Evolutionary conservation across 148 eudicot species (phyloP).

Genomic region (Persicaria tinctoria): DNA sequence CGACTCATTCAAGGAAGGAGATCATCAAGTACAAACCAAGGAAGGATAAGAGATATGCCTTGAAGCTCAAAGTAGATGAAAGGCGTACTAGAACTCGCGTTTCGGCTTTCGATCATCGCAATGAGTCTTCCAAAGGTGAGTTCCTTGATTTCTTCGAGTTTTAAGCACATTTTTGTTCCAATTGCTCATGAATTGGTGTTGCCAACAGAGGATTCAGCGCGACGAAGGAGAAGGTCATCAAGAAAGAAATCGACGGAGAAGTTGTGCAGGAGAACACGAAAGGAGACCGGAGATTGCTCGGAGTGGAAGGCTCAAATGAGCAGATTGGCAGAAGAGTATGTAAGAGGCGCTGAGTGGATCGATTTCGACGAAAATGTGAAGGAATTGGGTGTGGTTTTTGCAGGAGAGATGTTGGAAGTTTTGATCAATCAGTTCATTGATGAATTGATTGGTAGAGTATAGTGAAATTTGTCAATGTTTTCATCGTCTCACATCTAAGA

Average conservation of each 20-base stretch:
- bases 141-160: neutral
- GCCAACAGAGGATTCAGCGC: neutral
- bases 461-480: too few species aligned
- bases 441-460: neutral
- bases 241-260: neutral
- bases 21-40: neutral
- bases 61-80: neutral
- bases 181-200: neutral
- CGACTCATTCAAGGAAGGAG: neutral
- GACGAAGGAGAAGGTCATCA: conserved; percentile 1
- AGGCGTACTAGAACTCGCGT: neutral
- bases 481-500: too few species aligned
- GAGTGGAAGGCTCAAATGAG: conserved; percentile 21
- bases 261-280: neutral
- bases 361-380: conserved; percentile 15
- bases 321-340: conserved; percentile 26
- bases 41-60: neutral
- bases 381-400: conserved; percentile 17
- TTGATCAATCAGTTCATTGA: conserved; percentile 16
- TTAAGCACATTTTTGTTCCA: neutral
- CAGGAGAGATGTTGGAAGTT: conserved; percentile 30
- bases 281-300: conserved; percentile 12
- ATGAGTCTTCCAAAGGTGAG: neutral
- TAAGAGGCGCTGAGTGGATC: conserved; percentile 22
- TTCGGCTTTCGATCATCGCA: neutral